Base-by-base conservation (phyloP, 2,329 filamentous ascomycete genomes). In the Ceratocystis papillata region DNA sequence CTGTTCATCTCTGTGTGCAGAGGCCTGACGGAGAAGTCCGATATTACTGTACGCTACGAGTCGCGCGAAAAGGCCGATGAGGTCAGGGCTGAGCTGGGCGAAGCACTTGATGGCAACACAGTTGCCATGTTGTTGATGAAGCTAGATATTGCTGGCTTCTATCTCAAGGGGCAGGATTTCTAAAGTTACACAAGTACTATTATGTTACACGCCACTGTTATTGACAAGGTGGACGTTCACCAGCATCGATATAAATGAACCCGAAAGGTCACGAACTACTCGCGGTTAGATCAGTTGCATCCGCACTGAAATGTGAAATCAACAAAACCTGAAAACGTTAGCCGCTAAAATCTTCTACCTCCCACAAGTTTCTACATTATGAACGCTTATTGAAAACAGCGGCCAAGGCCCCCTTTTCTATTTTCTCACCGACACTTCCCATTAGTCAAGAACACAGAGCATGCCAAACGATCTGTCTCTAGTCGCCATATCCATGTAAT, bases 1-100 rank as follows among this genome's bases (percentile, higher is more conserved):
- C 82, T 89, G 0, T 94, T 96, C 71, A 79, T 94, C 67, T 86
- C 79, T 61, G 89, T 88, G 1, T 94, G 84, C 73, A 82, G 80
- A 67, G 86, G 81, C 1, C 78, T 88, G 72, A 85, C 79, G 53
- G 89, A 86, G 73, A 89, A 83, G 80, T 82, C 77, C 62, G 79
- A 76, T 25, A 78, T 76, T 74, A 78, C 69, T 71, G 74, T 67
- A 67, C 77, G 72, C 69, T 72, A 70, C 45, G 71, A 71, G 62
- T 63, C 70, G 6, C 72, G 70, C 20, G 73, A 71, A 68, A 72
- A 69, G 68, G 73, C 69, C 67, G 70, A 69, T 67, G 70, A 62
- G 69, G 75, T 68, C 73, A 75, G 69, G 74, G 72, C 69, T 71
- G 72, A 70, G 72, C 75, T 74, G 74, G 74, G 70, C 74, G 74